Evolutionary conservation across 768 basidiomycete genomes (phyloP).

Genomic region (Lentinula detonsa): DNA sequence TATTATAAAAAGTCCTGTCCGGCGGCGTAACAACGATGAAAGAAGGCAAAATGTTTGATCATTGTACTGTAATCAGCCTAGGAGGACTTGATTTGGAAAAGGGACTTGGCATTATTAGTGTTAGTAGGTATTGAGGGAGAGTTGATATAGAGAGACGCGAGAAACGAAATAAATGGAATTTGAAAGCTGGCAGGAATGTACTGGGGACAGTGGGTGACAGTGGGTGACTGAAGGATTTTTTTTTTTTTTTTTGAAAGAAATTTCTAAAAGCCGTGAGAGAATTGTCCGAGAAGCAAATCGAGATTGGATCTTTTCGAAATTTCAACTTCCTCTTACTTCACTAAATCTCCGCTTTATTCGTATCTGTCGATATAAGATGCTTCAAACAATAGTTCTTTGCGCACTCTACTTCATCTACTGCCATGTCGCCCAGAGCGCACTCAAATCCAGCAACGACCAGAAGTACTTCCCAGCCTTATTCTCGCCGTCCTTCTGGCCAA

Average conservation of each 20-base stretch:
- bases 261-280: background rate
- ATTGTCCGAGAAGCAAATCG: background rate
- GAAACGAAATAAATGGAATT: background rate
- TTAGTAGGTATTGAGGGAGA: background rate
- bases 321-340: background rate
- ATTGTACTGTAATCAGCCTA: background rate
- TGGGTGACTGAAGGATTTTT: background rate
- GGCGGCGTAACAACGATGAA: background rate
- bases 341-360: conserved; percentile 7
- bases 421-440: conserved; percentile 55
- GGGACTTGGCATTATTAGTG: background rate
- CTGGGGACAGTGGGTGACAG: background rate
- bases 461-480: conserved; percentile 29
- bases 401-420: conserved; percentile 17
- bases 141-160: background rate
- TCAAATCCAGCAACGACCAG: conserved; percentile 21
- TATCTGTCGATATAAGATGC: conserved; percentile 6
- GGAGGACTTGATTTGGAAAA: background rate
- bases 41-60: background rate
- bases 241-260: background rate
- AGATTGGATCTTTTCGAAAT: background rate
- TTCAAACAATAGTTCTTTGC: conserved; percentile 14
- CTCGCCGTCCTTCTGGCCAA: conserved; percentile 47
- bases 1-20: background rate
- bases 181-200: background rate